These are phyloP conservation scores for Penicillium sp. DNA, from an alignment of 2,329 filamentous ascomycete species.

Conservation along the genomic window DNA sequence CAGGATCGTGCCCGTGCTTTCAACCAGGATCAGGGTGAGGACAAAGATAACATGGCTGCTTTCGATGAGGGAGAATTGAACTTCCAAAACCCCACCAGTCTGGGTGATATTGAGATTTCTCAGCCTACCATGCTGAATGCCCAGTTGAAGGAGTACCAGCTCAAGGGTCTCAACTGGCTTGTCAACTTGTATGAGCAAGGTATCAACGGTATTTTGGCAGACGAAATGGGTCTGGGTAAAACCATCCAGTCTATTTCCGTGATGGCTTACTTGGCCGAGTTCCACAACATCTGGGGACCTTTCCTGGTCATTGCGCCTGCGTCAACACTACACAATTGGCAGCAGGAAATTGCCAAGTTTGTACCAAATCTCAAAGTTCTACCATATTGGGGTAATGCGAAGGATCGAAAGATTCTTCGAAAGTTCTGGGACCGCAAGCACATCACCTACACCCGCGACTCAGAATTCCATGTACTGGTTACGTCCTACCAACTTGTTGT, in stretches of 20 bases:
- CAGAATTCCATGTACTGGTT: conserved; percentile 92
- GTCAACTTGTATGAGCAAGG: conserved; percentile 99
- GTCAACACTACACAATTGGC: conserved; percentile 98
- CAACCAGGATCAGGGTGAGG: conserved; percentile 67
- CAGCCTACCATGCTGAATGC: conserved; percentile 93
- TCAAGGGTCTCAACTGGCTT: conserved; percentile 99
- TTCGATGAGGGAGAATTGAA: conserved; percentile 98
- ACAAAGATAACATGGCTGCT: conserved; percentile 66
- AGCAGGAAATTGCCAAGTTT: conserved; percentile 95
- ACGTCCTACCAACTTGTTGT: conserved; percentile 98
- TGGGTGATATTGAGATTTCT: conserved; percentile 91
- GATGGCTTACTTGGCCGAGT: conserved; percentile 97
- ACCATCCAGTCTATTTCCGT: conserved; percentile 99
- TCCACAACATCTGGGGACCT: conserved; percentile 97
- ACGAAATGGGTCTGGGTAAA: conserved; percentile 99
- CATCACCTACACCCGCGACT: conserved; percentile 90
- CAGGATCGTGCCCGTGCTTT: conserved; percentile 92
- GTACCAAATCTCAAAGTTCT: conserved; percentile 93
- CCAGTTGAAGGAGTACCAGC: conserved; percentile 96
- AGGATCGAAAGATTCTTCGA: conserved; percentile 90
- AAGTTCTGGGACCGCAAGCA: conserved; percentile 99
- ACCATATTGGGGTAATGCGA: conserved; percentile 95
- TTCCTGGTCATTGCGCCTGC: conserved; percentile 96
- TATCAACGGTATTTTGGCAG: conserved; percentile 98
- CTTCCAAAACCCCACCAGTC: conserved; percentile 96